Conservation (phyloP, 768 basidiomycete species). For the Rubroboletus pulcherrimus region DNA sequence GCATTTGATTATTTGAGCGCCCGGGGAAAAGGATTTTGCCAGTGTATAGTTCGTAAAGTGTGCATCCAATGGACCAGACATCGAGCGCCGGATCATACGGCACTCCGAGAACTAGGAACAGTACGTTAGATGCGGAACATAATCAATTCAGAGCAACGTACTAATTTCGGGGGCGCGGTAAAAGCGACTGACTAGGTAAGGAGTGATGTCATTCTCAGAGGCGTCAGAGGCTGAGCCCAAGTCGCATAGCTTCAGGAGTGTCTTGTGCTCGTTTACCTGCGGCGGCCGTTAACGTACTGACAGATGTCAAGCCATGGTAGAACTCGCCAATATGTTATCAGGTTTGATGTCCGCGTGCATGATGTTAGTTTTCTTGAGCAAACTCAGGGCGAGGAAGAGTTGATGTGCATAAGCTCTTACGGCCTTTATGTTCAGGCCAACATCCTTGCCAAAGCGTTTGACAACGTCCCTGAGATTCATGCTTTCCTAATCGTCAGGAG, state of each 20-base stretch:
- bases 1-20: constrained; percentile 96
- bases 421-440: constrained; percentile 92
- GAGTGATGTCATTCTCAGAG: constrained; percentile 94
- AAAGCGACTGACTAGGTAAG: constrained; percentile 95
- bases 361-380: constrained; percentile 84
- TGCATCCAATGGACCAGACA: constrained; percentile 97
- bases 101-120: constrained; percentile 75
- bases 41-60: constrained; percentile 92
- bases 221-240: constrained; percentile 95
- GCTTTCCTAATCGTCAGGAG: constrained; percentile 38
- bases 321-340: constrained; percentile 88
- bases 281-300: constrained; percentile 11
- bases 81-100: constrained; percentile 94
- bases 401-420: constrained; percentile 99
- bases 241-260: constrained; percentile 90
- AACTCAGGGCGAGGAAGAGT: constrained; percentile 81
- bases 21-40: constrained; percentile 98
- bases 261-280: constrained; percentile 94
- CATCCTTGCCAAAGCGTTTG: constrained; percentile 97
- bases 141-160: constrained; percentile 37
- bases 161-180: constrained; percentile 99
- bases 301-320: constrained; percentile 6
- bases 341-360: constrained; percentile 99
- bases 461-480: constrained; percentile 99
- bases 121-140: constrained; percentile 14